Percentiles rank a stretch among this genome's conserved stretches.
phyloP scores from a whole-genome alignment of 768 basidiomycete species.

The Leccinum ochraceum region DNA sequence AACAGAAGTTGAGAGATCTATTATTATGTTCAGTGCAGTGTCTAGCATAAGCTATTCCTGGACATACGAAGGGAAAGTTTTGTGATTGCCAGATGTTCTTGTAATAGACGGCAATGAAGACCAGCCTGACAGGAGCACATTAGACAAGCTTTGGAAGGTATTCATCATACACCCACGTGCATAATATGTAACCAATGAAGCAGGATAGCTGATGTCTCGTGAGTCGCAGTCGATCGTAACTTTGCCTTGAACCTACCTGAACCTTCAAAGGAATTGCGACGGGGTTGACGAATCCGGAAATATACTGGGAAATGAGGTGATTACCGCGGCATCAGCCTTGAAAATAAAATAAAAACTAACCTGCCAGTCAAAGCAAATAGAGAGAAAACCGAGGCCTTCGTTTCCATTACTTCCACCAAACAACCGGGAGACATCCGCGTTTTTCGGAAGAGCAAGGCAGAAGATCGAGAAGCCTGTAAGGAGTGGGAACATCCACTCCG shows the following conservation, averaged over 20 bases:
- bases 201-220: slow-evolving; percentile 37
- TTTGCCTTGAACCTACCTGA: slow-evolving; percentile 31
- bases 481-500: slow-evolving; percentile 51
- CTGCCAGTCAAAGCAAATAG: slow-evolving; percentile 65
- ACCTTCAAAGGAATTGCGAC: slow-evolving; percentile 56
- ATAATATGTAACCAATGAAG: slow-evolving; percentile 50
- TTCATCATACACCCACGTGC: slow-evolving; percentile 40
- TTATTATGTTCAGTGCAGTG: slow-evolving; percentile 10
- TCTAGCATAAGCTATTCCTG: slow-evolving; percentile 25
- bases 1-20: slow-evolving; percentile 50
- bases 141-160: not conserved
- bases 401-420: slow-evolving; percentile 66
- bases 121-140: slow-evolving; percentile 23
- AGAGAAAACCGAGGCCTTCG: slow-evolving; percentile 61
- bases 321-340: not conserved
- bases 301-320: slow-evolving; percentile 18
- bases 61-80: slow-evolving; percentile 55
- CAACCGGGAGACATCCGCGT: slow-evolving; percentile 50
- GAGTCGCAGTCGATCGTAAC: not conserved
- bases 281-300: slow-evolving; percentile 39
- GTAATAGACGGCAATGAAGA: slow-evolving; percentile 40
- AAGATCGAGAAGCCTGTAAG: slow-evolving; percentile 62
- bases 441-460: slow-evolving; percentile 56
- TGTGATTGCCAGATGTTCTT: slow-evolving; percentile 58
- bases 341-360: slow-evolving; percentile 30